Base-by-base conservation (phyloP, 495 filamentous ascomycete species). In the Neurospora discreta region DNA sequence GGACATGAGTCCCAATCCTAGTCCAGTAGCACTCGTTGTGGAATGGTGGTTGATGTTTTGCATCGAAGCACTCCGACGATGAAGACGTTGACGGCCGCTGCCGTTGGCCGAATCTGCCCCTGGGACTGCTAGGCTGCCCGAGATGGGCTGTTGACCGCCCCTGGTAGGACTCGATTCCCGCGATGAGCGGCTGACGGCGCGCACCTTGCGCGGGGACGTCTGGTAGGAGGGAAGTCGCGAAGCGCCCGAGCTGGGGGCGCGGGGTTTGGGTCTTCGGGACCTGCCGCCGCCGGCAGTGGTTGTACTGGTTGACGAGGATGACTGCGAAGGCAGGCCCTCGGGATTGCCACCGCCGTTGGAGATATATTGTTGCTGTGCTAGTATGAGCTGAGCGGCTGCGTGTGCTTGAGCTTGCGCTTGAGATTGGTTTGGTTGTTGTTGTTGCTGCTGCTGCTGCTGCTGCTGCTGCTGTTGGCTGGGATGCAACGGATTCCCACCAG, bases 161-260 rank as follows among this genome's bases (percentile, higher is more conserved):
- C n/a, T 40, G 71, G 20, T 44, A 68, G 5, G 68, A 68, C 7
- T 68, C 69, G 23, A 71, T 40, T 33, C 69, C 70, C 18, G 38
- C 52, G 39, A 70, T n/a, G 30, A 60, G 73, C 68, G 77, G 67
- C 71, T 78, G 68, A 46, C 76, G 70, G 75, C 75, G 68, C 71
- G 79, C 15, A 75, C 70, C 70, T 83, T 84, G 71, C 80, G 80
- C 38, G 81, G 82, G 68, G 82, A 82, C 65, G 78, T 70, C 20
- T 72, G 71, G 67, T 74, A 71, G 69, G 75, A 71, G 71, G 79
- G 80, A 52, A 83, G 81, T 1, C 82, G 73, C 23, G 52, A 65
- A 1, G 82, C 82, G 1, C 82, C 82, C 1, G 83, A 81, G 3
- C 81, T 83, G 18, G 82, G 83, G 13, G 83, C 83, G 23, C 80